phyloP scores from a whole-genome alignment of 176 grass and related monocot species.

The Hyparrhenia diplandra region DNA sequence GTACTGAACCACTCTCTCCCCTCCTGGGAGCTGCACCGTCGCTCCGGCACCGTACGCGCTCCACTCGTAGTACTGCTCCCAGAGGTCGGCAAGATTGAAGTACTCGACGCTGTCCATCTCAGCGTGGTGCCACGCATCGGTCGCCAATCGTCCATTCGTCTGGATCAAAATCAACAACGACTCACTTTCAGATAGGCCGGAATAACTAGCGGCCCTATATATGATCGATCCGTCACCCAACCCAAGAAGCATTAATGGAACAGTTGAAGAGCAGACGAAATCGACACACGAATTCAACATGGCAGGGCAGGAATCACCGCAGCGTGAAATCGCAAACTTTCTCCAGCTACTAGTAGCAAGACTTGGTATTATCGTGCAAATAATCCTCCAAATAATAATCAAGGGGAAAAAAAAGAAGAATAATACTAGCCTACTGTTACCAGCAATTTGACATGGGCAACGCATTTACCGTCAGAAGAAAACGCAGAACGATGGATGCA shows the following conservation, averaged over 20 bases:
- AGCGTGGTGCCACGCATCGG: constrained; percentile 22
- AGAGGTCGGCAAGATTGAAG: constrained; percentile 75
- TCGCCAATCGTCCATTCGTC: constrained; percentile 30
- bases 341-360: background rate
- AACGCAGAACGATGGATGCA: background rate
- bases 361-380: background rate
- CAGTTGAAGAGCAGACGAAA: constrained; percentile 20
- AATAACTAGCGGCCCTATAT: background rate
- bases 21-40: constrained; percentile 42
- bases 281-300: constrained; percentile 24
- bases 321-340: background rate
- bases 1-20: constrained; percentile 58
- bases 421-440: background rate
- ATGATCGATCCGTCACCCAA: background rate
- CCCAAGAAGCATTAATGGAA: constrained; percentile 16
- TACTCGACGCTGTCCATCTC: constrained; percentile 45
- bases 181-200: background rate
- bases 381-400: background rate
- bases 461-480: constrained; percentile 27
- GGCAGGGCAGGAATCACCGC: background rate
- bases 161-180: constrained; percentile 26
- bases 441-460: background rate
- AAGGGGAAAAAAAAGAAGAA: background rate
- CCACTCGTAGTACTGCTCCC: constrained; percentile 74
- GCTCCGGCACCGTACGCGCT: constrained; percentile 70